phyloP scores from a whole-genome alignment of 1,139 yeast genomes.

The Meyerozyma carpophila region DNA sequence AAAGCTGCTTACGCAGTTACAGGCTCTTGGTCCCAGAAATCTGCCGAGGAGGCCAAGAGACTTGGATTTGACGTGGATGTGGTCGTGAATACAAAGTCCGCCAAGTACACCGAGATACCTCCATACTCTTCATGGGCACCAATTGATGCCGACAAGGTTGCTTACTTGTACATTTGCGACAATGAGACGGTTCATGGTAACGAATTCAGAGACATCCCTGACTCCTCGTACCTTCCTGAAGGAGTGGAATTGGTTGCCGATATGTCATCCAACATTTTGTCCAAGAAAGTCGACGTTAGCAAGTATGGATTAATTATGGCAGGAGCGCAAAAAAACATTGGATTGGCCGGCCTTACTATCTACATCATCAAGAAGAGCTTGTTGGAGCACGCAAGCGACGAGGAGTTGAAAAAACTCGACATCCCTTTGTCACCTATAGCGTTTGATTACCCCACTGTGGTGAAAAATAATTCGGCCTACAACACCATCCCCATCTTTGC shows the following conservation, averaged over 20 bases:
- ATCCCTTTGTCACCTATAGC: slow-evolving; percentile 85
- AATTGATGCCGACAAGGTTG: slow-evolving; percentile 46
- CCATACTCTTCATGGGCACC: slow-evolving; percentile 58
- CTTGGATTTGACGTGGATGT: slow-evolving; percentile 73
- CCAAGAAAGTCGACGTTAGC: slow-evolving; percentile 73
- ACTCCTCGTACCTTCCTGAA: slow-evolving; percentile 48
- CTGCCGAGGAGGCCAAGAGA: slow-evolving; percentile 80
- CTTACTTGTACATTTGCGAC: slow-evolving; percentile 87
- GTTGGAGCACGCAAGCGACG: slow-evolving; percentile 63
- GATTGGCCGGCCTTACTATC: slow-evolving; percentile 90
- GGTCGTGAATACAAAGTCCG: slow-evolving; percentile 60
- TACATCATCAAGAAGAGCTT: slow-evolving; percentile 82
- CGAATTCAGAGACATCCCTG: slow-evolving; percentile 62
- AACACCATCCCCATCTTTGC: slow-evolving; percentile 94
- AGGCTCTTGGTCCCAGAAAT: slow-evolving; percentile 90
- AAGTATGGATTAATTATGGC: slow-evolving; percentile 82
- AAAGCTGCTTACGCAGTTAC: slow-evolving; percentile 85
- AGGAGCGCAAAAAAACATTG: slow-evolving; percentile 98
- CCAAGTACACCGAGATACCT: slow-evolving; percentile 68
- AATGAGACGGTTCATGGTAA: slow-evolving; percentile 95
- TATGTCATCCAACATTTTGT: slow-evolving; percentile 88
- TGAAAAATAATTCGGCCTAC: slow-evolving; percentile 84
- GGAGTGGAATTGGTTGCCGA: slow-evolving; percentile 83
- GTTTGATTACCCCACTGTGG: slow-evolving; percentile 80
- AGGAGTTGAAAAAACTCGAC: slow-evolving; percentile 49